A percentile compares a stretch with the other conserved stretches of the same genome.
Conservation (phyloP, 2,329 filamentous ascomycete genomes). For the Chaetomiaceae sp. region DNA sequence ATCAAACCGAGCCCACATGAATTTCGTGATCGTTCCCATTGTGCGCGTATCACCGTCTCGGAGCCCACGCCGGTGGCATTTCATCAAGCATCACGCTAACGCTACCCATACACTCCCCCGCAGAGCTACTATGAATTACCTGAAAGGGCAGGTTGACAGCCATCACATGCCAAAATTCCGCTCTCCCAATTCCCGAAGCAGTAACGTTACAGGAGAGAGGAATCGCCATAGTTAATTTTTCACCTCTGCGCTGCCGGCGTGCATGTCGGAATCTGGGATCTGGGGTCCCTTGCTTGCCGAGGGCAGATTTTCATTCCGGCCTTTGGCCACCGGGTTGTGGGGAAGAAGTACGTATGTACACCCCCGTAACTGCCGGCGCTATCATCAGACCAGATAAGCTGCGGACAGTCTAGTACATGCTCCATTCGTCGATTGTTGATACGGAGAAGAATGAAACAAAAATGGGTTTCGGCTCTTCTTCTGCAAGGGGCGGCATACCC, state of each 20-base stretch:
- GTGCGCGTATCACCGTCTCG: not conserved
- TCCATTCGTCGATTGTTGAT: too few species aligned
- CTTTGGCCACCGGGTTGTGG: not conserved
- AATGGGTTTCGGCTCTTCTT: not conserved
- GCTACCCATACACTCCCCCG: not conserved
- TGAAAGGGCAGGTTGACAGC: conserved; percentile 11
- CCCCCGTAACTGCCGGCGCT: too few species aligned
- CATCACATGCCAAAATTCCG: conserved; percentile 14
- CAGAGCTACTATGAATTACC: not conserved
- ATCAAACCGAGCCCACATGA: not conserved
- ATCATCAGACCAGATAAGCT: too few species aligned
- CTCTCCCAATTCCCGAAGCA: not conserved
- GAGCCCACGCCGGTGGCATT: not conserved
- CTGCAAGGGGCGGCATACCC: not conserved
- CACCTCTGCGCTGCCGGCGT: not conserved
- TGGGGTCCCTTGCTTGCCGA: conserved; percentile 10
- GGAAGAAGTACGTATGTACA: not conserved
- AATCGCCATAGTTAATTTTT: not conserved
- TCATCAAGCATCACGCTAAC: not conserved
- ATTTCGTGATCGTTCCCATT: not conserved
- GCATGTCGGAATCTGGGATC: conserved; percentile 7
- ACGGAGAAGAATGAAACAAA: not conserved
- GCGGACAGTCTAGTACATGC: too few species aligned
- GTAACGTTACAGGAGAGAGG: not conserved
- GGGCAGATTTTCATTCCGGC: not conserved